These are phyloP conservation scores for Deinandra increscens DNA, from an alignment of 129 eudicot genomes.

Conservation along the genomic window DNA sequence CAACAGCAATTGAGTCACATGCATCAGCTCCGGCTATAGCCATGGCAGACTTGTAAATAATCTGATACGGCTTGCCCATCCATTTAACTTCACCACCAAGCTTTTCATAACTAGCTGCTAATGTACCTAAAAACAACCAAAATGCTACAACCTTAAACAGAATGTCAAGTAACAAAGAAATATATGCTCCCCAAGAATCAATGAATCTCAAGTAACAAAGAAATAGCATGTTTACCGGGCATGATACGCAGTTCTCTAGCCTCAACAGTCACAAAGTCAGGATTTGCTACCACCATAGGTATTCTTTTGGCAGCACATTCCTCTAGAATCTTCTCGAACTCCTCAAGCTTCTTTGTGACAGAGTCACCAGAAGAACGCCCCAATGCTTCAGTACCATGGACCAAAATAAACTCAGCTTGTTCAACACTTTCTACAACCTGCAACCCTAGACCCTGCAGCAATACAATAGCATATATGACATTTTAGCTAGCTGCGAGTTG, in stretches of 20 bases:
- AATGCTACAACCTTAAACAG: not conserved
- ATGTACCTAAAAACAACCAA: constrained; percentile 49
- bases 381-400: constrained; percentile 95
- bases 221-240: constrained; percentile 59
- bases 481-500: too few species aligned
- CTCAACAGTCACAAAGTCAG: constrained; percentile 93
- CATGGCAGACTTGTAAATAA: constrained; percentile 79
- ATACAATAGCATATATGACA: not conserved
- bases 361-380: constrained; percentile 84
- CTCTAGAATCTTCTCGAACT: constrained; percentile 72
- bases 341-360: constrained; percentile 53
- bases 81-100: constrained; percentile 94
- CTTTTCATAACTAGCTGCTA: constrained; percentile 75
- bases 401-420: constrained; percentile 83
- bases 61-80: constrained; percentile 80
- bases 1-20: constrained; percentile 78
- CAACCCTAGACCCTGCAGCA: constrained; percentile 73
- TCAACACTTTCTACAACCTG: constrained; percentile 72
- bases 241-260: constrained; percentile 88
- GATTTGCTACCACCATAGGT: constrained; percentile 98
- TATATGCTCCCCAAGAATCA: not conserved
- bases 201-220: not conserved
- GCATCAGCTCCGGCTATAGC: constrained; percentile 74
- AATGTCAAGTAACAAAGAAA: not conserved
- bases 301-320: constrained; percentile 67